A percentile compares a stretch with the other conserved stretches of the same genome.
phyloP scores from a whole-genome alignment of 768 basidiomycete species.

The Steccherinum ochraceum region DNA sequence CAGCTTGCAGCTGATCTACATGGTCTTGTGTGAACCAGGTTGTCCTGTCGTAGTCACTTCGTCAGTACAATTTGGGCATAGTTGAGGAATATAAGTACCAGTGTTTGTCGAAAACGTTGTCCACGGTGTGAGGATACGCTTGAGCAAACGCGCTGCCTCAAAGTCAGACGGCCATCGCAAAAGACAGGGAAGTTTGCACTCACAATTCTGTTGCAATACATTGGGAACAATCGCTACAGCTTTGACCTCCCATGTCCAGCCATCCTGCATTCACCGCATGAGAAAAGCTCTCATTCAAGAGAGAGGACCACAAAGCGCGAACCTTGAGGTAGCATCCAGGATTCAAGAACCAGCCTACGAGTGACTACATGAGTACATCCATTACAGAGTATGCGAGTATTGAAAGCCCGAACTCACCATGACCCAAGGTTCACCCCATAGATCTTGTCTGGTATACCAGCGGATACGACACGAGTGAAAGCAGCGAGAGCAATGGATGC shows the following conservation, averaged over 20 bases:
- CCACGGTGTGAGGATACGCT: slow-evolving; percentile 53
- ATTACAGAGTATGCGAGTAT: not conserved
- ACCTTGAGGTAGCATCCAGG: slow-evolving; percentile 82
- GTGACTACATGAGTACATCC: not conserved
- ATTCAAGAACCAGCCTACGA: slow-evolving; percentile 62
- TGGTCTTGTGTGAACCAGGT: slow-evolving; percentile 69
- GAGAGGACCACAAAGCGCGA: no score
- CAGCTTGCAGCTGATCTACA: slow-evolving; percentile 43
- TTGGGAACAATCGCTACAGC: slow-evolving; percentile 48
- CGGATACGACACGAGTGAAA: slow-evolving; percentile 1
- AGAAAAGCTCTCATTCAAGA: no score
- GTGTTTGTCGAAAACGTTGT: slow-evolving; percentile 52
- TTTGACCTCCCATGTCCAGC: slow-evolving; percentile 66
- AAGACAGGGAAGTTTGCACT: slow-evolving; percentile 10
- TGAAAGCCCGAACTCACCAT: slow-evolving; percentile 42
- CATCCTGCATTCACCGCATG: no score
- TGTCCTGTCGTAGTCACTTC: slow-evolving; percentile 30
- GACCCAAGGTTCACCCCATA: slow-evolving; percentile 71
- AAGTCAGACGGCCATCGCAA: not conserved
- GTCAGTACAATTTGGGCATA: not conserved
- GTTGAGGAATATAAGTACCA: slow-evolving; percentile 44
- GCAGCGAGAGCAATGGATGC: slow-evolving; percentile 1
- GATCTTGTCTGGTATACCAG: slow-evolving; percentile 36
- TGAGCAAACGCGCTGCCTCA: slow-evolving; percentile 47
- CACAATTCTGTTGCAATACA: slow-evolving; percentile 72